Percentiles rank a stretch among this genome's conserved stretches.
These are phyloP conservation scores for Chlorella sp. DNA, from an alignment of 139 green algal genomes.

Conservation along the genomic window DNA sequence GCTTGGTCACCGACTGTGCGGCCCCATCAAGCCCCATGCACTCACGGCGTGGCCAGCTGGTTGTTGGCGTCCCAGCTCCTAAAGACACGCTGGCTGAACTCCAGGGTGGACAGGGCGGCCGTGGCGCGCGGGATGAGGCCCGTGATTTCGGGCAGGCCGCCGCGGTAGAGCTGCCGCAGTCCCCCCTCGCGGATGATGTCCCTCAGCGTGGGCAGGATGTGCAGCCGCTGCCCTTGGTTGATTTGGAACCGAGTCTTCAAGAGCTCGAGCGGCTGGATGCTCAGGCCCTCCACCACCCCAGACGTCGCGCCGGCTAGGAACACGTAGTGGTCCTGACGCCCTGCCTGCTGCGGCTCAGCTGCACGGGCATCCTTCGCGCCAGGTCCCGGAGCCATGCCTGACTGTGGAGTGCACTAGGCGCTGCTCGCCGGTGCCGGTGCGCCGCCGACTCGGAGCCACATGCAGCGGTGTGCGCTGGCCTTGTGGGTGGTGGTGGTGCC, in stretches of 20 bases:
- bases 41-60: neutral
- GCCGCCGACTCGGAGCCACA: no score
- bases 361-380: no score
- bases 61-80: conserved; percentile 5
- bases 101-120: conserved; percentile 46
- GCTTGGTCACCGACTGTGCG: no score
- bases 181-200: conserved; percentile 32
- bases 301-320: neutral
- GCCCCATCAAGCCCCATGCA: neutral
- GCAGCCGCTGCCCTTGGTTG: neutral
- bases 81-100: conserved; percentile 31
- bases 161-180: conserved; percentile 37
- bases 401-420: no score
- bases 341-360: no score
- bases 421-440: no score
- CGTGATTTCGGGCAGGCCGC: conserved; percentile 35
- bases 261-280: conserved; percentile 16
- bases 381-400: no score
- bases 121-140: conserved; percentile 39
- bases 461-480: no score
- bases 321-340: no score
- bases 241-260: conserved; percentile 22
- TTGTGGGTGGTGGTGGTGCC: no score
- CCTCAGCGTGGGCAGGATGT: conserved; percentile 1
- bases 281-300: conserved; percentile 10